Evolutionary conservation across 2,329 filamentous ascomycete genomes (phyloP).

Genomic region (Lizonia empirigonia): DNA sequence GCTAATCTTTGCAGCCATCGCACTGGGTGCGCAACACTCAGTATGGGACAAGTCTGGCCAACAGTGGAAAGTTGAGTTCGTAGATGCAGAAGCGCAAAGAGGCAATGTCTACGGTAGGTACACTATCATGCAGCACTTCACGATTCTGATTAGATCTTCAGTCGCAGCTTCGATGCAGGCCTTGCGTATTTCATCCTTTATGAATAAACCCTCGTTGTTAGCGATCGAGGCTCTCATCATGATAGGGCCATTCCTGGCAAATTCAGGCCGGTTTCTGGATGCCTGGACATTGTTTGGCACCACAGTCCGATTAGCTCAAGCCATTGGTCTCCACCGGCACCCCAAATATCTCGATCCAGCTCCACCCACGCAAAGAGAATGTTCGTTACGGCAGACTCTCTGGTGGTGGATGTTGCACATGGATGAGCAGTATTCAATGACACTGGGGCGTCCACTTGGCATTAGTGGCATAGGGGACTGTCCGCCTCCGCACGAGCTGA

Average conservation of each 20-base stretch:
- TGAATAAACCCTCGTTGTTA: slow-evolving; percentile 55
- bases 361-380: slow-evolving; percentile 49
- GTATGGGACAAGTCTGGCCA: slow-evolving; percentile 51
- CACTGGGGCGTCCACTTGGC: slow-evolving; percentile 55
- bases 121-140: background rate
- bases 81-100: slow-evolving; percentile 44
- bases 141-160: slow-evolving; percentile 25
- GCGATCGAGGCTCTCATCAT: slow-evolving; percentile 55
- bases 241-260: slow-evolving; percentile 57
- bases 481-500: slow-evolving; percentile 53
- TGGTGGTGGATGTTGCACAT: slow-evolving; percentile 62
- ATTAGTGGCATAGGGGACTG: slow-evolving; percentile 58
- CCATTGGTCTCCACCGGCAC: slow-evolving; percentile 57
- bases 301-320: slow-evolving; percentile 56
- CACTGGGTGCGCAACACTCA: slow-evolving; percentile 54
- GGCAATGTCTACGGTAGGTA: slow-evolving; percentile 55
- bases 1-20: slow-evolving; percentile 55
- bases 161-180: slow-evolving; percentile 59
- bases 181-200: slow-evolving; percentile 55
- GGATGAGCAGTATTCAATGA: slow-evolving; percentile 59
- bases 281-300: slow-evolving; percentile 58
- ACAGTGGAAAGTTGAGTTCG: slow-evolving; percentile 46
- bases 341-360: slow-evolving; percentile 54
- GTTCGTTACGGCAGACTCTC: slow-evolving; percentile 50
- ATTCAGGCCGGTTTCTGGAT: slow-evolving; percentile 57